phyloP scores from a whole-genome alignment of 192 early-diverging fungal genomes.

The Umbelopsis sp. region DNA sequence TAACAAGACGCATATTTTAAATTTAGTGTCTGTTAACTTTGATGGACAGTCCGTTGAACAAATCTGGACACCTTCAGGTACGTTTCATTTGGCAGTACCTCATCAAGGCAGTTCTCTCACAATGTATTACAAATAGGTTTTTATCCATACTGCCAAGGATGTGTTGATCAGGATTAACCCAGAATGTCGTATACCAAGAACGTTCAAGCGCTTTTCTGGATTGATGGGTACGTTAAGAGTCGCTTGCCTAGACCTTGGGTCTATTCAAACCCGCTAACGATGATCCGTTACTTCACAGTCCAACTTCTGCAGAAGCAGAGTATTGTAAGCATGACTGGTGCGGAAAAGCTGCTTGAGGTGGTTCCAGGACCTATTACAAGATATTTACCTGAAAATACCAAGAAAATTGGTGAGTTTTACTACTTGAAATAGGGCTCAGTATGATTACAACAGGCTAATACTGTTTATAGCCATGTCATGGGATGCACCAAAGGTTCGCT shows the following conservation, averaged over 20 bases:
- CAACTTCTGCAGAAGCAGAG: slow-evolving; percentile 95
- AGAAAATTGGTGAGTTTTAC: slow-evolving; percentile 70
- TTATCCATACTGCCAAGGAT: slow-evolving; percentile 90
- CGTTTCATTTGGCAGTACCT: not conserved
- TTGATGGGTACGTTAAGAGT: slow-evolving; percentile 76
- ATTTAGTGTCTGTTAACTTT: slow-evolving; percentile 86
- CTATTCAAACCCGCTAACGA: no score
- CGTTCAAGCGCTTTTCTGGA: slow-evolving; percentile 97
- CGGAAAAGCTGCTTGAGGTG: slow-evolving; percentile 84
- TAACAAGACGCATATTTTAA: not conserved
- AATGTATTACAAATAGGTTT: slow-evolving; percentile 58
- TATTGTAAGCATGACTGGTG: slow-evolving; percentile 86
- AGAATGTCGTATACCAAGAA: slow-evolving; percentile 95
- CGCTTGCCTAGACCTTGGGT: no score
- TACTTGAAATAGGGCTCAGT: no score
- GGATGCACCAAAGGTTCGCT: slow-evolving; percentile 79
- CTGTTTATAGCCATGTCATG: slow-evolving; percentile 70
- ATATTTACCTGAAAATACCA: slow-evolving; percentile 86
- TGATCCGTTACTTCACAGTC: slow-evolving; percentile 46
- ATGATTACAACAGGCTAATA: not conserved
- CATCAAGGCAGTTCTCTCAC: not conserved
- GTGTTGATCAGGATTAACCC: slow-evolving; percentile 97
- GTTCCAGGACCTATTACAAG: slow-evolving; percentile 93
- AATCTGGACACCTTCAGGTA: slow-evolving; percentile 88
- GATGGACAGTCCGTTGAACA: slow-evolving; percentile 96